Percentiles rank a stretch among this genome's conserved stretches.
phyloP scores from a whole-genome alignment of 805 yeast genomes.

The Candida michaelii region DNA sequence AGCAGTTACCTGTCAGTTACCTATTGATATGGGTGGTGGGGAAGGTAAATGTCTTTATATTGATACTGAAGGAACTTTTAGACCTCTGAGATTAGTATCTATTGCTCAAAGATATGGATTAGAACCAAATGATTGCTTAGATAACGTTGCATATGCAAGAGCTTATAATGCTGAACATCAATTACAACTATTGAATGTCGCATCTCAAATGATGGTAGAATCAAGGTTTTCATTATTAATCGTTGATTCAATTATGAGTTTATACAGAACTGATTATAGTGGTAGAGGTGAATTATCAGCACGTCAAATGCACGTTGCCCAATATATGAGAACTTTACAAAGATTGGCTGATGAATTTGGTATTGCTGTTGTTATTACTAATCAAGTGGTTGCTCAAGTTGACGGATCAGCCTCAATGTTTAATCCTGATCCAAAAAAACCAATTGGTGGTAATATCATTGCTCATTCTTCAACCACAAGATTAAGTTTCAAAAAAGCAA shows the following conservation, averaged over 20 bases:
- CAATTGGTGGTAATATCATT: slow-evolving; percentile 96
- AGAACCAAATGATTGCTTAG: slow-evolving; percentile 90
- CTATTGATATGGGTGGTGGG: slow-evolving; percentile 96
- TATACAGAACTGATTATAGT: slow-evolving; percentile 89
- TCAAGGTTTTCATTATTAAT: slow-evolving; percentile 85
- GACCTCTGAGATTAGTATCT: slow-evolving; percentile 86
- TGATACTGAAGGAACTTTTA: slow-evolving; percentile 95
- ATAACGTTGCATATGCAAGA: slow-evolving; percentile 95
- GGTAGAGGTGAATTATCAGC: slow-evolving; percentile 97
- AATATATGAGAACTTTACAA: slow-evolving; percentile 87
- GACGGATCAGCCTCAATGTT: slow-evolving; percentile 82
- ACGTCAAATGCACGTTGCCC: slow-evolving; percentile 91
- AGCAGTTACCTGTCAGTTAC: slow-evolving; percentile 95
- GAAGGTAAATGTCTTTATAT: slow-evolving; percentile 96
- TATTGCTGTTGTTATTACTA: slow-evolving; percentile 87
- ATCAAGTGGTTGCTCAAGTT: slow-evolving; percentile 97
- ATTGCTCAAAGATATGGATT: slow-evolving; percentile 91
- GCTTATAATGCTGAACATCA: slow-evolving; percentile 98
- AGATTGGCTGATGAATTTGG: slow-evolving; percentile 97
- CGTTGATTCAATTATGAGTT: slow-evolving; percentile 97
- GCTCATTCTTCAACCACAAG: slow-evolving; percentile 97
- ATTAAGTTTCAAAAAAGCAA: slow-evolving; percentile 84
- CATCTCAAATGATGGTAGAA: slow-evolving; percentile 95
- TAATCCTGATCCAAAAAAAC: slow-evolving; percentile 97
- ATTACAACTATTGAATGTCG: slow-evolving; percentile 77